Evolutionary conservation across 352 stramenopile genomes (phyloP).

Genomic region (Phytophthora melonis): DNA sequence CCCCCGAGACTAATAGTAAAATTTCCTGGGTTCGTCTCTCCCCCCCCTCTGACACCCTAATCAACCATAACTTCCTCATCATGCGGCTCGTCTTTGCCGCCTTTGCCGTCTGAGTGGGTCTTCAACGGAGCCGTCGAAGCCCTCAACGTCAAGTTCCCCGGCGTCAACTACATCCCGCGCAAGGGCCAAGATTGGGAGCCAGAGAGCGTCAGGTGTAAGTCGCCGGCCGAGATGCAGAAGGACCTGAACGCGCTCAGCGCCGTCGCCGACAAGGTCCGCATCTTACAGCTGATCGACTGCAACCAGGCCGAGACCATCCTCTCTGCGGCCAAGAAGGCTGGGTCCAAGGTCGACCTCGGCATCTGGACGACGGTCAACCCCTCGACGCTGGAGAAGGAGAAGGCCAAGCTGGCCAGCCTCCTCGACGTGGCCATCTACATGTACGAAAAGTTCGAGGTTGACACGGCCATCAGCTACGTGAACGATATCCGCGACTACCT

Average conservation of each 20-base stretch:
- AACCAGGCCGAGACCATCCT: background rate
- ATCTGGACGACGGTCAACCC: background rate
- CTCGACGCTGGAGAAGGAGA: background rate
- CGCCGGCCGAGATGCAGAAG: background rate
- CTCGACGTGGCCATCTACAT: background rate
- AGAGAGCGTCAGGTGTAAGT: background rate
- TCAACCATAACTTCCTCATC: too few species aligned
- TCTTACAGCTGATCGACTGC: constrained; percentile 1
- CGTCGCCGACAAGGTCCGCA: background rate
- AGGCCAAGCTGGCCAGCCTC: background rate
- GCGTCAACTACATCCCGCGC: background rate
- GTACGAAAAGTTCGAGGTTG: background rate
- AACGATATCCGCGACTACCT: background rate
- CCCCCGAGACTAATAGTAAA: too few species aligned
- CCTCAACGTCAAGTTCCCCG: background rate
- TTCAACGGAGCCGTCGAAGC: background rate
- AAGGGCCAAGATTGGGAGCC: background rate
- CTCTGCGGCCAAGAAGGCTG: background rate
- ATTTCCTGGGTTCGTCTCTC: too few species aligned
- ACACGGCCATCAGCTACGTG: constrained; percentile 1
- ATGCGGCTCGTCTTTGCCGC: background rate
- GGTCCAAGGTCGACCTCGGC: background rate
- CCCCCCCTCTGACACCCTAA: too few species aligned
- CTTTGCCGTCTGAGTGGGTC: background rate
- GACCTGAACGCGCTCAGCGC: background rate